phyloP scores from a whole-genome alignment of 768 basidiomycete genomes.

The Phylloporus sp. region DNA sequence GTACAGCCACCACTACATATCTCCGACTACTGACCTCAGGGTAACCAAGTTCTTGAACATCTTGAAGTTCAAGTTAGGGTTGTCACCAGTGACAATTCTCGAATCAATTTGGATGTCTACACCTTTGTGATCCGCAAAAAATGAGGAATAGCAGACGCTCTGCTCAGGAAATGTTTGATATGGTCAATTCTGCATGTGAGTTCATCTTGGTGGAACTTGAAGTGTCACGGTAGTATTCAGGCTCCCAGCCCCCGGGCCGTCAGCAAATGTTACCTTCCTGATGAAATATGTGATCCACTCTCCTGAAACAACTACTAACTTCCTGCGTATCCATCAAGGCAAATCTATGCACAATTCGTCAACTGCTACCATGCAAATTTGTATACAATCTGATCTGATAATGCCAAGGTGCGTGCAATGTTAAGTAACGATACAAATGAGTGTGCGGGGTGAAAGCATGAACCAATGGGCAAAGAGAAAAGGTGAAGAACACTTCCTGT shows the following conservation, averaged over 20 bases:
- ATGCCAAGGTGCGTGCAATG: slow-evolving; percentile 1
- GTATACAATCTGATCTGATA: neutral
- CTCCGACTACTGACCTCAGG: neutral
- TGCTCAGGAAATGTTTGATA: neutral
- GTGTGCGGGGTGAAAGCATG: neutral
- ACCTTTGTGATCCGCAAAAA: too few relatives aligned
- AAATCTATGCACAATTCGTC: neutral
- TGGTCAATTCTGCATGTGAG: neutral
- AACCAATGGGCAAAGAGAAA: neutral
- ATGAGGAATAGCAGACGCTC: too few relatives aligned
- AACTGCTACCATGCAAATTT: neutral
- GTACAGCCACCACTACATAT: slow-evolving; percentile 14
- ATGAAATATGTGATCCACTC: neutral
- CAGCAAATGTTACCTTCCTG: neutral
- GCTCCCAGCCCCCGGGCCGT: too few relatives aligned
- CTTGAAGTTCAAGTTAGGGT: too few relatives aligned
- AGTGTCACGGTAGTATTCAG: too few relatives aligned
- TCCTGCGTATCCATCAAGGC: neutral
- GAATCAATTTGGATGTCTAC: neutral
- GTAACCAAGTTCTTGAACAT: neutral
- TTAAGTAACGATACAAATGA: slow-evolving; percentile 1
- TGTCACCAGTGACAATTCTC: too few relatives aligned
- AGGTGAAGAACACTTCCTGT: too few relatives aligned
- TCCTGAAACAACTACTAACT: neutral
- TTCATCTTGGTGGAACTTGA: neutral